These are phyloP conservation scores for Peronospora tabacina DNA, from an alignment of 352 stramenopile genomes.

Conservation along the genomic window DNA sequence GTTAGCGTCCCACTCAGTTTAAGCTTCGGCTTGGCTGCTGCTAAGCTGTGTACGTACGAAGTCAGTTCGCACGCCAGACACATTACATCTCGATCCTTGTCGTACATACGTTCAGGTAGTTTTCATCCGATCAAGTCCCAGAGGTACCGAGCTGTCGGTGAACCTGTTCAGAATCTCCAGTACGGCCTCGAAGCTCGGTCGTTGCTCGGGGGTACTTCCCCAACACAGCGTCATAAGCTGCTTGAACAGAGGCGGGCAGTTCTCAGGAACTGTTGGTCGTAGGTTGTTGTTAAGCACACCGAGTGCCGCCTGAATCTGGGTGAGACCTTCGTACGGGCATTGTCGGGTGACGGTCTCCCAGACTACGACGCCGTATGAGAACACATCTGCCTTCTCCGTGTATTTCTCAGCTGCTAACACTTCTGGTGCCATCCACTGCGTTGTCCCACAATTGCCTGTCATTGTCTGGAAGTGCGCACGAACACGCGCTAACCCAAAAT, in stretches of 20 bases:
- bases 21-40: too few relatives aligned
- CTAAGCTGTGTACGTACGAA: too few relatives aligned
- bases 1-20: too few relatives aligned
- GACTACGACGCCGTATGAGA: conserved; percentile 80
- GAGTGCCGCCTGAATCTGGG: conserved; percentile 84
- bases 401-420: conserved; percentile 80
- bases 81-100: too few relatives aligned
- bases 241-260: conserved; percentile 72
- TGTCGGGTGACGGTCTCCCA: conserved; percentile 86
- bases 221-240: conserved; percentile 83
- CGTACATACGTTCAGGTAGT: neutral
- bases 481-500: conserved; percentile 79
- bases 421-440: conserved; percentile 84
- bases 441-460: conserved; percentile 82
- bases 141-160: conserved; percentile 20
- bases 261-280: conserved; percentile 67
- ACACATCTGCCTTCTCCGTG: conserved; percentile 84
- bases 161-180: conserved; percentile 62
- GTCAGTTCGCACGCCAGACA: too few relatives aligned
- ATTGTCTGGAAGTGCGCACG: conserved; percentile 84
- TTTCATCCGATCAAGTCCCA: conserved; percentile 16
- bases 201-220: conserved; percentile 62
- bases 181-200: conserved; percentile 74
- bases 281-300: conserved; percentile 85
- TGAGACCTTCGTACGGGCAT: conserved; percentile 88